These are phyloP conservation scores for Andrographis paniculata DNA, from an alignment of 305 asterid genomes.

Conservation along the genomic window DNA sequence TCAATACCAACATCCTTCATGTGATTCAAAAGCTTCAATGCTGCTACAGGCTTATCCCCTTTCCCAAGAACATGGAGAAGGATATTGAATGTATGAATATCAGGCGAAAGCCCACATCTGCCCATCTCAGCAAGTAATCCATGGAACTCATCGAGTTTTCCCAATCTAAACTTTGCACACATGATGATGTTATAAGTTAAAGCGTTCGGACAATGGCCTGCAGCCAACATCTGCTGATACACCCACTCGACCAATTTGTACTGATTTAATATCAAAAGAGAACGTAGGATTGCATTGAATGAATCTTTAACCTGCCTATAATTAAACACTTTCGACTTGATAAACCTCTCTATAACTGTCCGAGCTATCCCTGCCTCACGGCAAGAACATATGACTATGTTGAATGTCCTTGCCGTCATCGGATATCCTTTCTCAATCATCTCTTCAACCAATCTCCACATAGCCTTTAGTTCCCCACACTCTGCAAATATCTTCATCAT, in stretches of 20 bases:
- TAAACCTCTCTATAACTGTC: constrained; percentile 75
- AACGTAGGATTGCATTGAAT: constrained; percentile 70
- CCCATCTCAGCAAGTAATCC: constrained; percentile 79
- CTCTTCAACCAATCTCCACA: constrained; percentile 82
- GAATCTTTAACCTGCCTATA: constrained; percentile 74
- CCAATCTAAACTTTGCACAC: constrained; percentile 76
- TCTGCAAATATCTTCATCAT: constrained; percentile 73
- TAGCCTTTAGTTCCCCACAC: constrained; percentile 72
- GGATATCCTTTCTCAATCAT: constrained; percentile 77
- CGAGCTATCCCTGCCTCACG: constrained; percentile 88
- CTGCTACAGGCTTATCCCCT: constrained; percentile 74
- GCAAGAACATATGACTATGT: constrained; percentile 71
- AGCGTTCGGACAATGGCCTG: constrained; percentile 73
- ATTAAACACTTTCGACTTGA: constrained; percentile 65
- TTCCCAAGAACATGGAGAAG: constrained; percentile 81
- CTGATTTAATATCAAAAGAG: constrained; percentile 50
- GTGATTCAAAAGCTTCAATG: constrained; percentile 75
- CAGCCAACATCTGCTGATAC: constrained; percentile 59
- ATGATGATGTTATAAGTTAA: constrained; percentile 72
- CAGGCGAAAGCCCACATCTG: constrained; percentile 63
- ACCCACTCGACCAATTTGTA: constrained; percentile 92
- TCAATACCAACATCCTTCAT: constrained; percentile 69
- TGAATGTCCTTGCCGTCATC: constrained; percentile 76
- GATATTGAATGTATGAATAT: constrained; percentile 73
- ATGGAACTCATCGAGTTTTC: constrained; percentile 72